Base-by-base conservation (phyloP, 2,329 filamentous ascomycete species). In the Pseudopithomyces maydicus region DNA sequence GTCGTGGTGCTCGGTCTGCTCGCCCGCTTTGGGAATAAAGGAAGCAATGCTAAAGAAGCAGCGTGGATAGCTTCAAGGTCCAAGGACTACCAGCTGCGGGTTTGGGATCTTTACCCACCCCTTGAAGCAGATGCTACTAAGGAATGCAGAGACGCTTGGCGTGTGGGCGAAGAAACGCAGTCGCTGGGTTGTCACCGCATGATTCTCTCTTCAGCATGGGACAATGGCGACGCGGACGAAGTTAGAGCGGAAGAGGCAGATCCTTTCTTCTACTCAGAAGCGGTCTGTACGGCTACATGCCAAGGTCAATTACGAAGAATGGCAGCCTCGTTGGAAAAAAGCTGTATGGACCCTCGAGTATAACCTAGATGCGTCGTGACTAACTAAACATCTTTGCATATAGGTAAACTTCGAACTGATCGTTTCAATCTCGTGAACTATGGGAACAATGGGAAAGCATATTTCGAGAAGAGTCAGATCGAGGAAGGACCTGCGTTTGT, bases 161-260 rank as follows among this genome's bases (percentile, higher is more conserved):
- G 52, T 55, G 29, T 41, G 53, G 3, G 20, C 43, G 20, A 47
- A 50, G 38, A 41, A 10, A 19, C 38, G 8, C 38, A 41, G 10
- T 41, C 38, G 14, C n/a, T 41, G 14, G 15, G 15, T 41, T 62
- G 59, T 38, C 59, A 62, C 44, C 43, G 54, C 20, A 51, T 57
- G 48, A 55, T 62, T 2, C 56, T 62, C 2, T 59, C 54, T 3
- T 23, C 56, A 8, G 54, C 51, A 3, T 62, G 54, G 56, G 59
- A 62, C 39, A 52, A 62, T 29, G 56, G 59, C 2, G 36, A 57
- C 19, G 44, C 44, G 7, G 35, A 45, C 3, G 51, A 57, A 32
- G 54, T 53, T 1, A 52, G 48, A 2, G 52, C 38, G 6, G 43
- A 38, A 22, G 39, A 26, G 12, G 47, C 51, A 33, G 56, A 62